A percentile compares a stretch with the other conserved stretches of the same genome.
phyloP scores from a whole-genome alignment of 2,329 filamentous ascomycete species.

The Magnaporthiopsis incrustans region DNA sequence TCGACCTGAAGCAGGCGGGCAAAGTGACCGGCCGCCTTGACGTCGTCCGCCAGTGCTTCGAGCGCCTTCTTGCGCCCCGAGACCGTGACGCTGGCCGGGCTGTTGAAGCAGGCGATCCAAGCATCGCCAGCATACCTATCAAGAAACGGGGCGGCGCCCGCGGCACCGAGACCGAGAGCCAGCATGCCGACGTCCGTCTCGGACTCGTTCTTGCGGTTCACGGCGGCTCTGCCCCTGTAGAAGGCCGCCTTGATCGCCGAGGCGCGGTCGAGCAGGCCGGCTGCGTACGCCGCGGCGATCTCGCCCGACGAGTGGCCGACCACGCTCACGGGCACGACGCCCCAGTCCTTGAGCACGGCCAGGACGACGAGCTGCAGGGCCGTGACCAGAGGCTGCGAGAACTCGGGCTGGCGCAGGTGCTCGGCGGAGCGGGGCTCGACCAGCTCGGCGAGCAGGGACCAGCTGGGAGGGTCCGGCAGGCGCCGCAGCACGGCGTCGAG shows the following conservation, averaged over 20 bases:
- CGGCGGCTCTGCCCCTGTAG: no score
- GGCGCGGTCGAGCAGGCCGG: constrained; percentile 13
- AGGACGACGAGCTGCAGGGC: constrained; percentile 24
- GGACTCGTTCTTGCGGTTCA: no score
- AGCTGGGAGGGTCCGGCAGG: background rate
- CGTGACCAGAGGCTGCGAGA: constrained; percentile 22
- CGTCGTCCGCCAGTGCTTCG: background rate
- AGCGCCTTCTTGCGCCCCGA: constrained; percentile 26
- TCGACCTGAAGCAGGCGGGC: constrained; percentile 20
- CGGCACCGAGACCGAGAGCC: constrained; percentile 25
- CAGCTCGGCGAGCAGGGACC: no score
- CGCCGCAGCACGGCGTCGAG: background rate
- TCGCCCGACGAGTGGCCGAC: constrained; percentile 28
- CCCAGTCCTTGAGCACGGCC: constrained; percentile 19
- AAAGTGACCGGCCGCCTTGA: background rate
- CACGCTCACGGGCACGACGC: constrained; percentile 17
- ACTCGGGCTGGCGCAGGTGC: constrained; percentile 20
- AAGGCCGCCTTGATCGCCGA: no score
- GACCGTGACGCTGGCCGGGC: constrained; percentile 28
- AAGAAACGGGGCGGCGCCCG: background rate
- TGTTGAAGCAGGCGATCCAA: constrained; percentile 5
- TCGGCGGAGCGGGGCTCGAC: no score
- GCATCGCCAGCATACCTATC: background rate
- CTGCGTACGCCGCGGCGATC: constrained; percentile 24
- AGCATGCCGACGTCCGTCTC: constrained; percentile 20